These are phyloP conservation scores for Saccharomycopsis guyanensis DNA, from an alignment of 805 yeast species.

Conservation along the genomic window DNA sequence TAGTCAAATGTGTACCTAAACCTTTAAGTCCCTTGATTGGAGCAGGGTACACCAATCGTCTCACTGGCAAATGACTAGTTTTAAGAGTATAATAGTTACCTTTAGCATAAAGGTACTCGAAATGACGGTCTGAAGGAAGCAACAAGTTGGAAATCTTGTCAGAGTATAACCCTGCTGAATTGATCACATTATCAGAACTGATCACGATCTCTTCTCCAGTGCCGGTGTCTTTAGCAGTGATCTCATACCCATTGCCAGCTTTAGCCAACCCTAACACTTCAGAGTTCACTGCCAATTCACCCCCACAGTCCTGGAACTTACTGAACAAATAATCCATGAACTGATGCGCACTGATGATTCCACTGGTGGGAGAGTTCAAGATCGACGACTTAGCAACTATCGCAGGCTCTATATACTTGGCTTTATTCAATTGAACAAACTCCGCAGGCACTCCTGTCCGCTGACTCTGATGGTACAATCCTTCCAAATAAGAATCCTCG, in stretches of 20 bases:
- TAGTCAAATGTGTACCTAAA: conserved; percentile 80
- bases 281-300: conserved; percentile 59
- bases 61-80: conserved; percentile 37
- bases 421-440: conserved; percentile 40
- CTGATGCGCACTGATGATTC: conserved; percentile 78
- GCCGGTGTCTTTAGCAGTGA: conserved; percentile 27
- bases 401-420: conserved; percentile 52
- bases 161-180: conserved; percentile 76
- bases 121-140: conserved; percentile 53
- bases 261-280: conserved; percentile 36
- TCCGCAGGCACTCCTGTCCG: conserved; percentile 52
- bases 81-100: conserved; percentile 71
- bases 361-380: conserved; percentile 72
- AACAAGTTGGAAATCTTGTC: conserved; percentile 63
- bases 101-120: conserved; percentile 63
- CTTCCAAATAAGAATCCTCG: conserved; percentile 53
- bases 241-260: conserved; percentile 25
- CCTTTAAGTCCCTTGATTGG: conserved; percentile 67
- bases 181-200: conserved; percentile 52
- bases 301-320: conserved; percentile 47
- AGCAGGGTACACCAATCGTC: conserved; percentile 67
- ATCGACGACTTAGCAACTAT: conserved; percentile 55
- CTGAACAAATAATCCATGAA: conserved; percentile 54
- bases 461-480: conserved; percentile 42
- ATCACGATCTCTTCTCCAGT: conserved; percentile 32